Evolutionary conservation across 768 basidiomycete genomes (phyloP), one percentile per base, ranked within the genome.

Genomic region (Leccinum olivaceopallidum): DNA sequence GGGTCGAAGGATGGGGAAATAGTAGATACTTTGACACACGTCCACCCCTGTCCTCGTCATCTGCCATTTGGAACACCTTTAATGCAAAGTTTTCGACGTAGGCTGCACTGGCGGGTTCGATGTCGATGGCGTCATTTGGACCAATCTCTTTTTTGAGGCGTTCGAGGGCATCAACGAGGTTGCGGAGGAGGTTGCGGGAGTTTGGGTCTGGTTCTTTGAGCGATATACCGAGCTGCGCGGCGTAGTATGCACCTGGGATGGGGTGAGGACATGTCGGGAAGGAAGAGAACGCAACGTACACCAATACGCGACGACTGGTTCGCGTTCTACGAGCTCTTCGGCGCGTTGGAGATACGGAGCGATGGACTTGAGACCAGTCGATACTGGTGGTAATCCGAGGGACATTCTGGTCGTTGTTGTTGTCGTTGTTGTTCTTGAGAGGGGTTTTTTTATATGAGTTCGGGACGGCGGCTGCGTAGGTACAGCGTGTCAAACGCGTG

Each of bases 71-170:
- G 75, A 99, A 99, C n/a, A 98, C 86, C 61, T 82, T 89, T 26
- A 95, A 75, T 2, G 93, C 95, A 79, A 98, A 98, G 76, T 95
- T 94, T 79, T 98, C 95, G 53, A 98, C 86, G 68, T 94, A 95
- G 4, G 94, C 93, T 3, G 89, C 85, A 44, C 92, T 90, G 0
- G 86, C 94, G 9, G 83, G 76, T 68, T 98, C 95, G 59, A 86
- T 83, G 61, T 91, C 88, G 59, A 98, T 82, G 10, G 92, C 88
- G 67, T 97, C 94, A 62, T 85, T 86, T 16, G 81, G 76, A 0
- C 85, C 86, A 26, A 95, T 86, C 9, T 87, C 82, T 10, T 76
- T 75, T 76, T 98, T 98, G 80, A 94, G 83, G 53, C 78, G 77
- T 71, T 98, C 96, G 32, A 98, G 86, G 16, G 81, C 75, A 53